Conservation (phyloP, 2,329 filamentous ascomycete genomes). For the Alternaria sp. region DNA sequence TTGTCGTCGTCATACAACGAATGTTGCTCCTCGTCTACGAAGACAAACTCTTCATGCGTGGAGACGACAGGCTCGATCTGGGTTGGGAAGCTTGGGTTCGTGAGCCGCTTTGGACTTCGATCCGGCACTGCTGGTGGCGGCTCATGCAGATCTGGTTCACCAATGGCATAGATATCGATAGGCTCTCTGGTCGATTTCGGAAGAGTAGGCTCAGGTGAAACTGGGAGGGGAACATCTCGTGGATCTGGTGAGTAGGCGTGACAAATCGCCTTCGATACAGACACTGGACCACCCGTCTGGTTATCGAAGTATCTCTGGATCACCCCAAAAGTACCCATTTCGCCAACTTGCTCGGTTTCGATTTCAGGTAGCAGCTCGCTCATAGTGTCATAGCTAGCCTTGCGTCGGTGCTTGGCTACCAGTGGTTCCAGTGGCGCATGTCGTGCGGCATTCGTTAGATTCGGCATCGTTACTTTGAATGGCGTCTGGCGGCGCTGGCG, state of each 20-base stretch:
- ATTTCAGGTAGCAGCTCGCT: slow-evolving; percentile 29
- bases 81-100: slow-evolving; percentile 21
- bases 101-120: slow-evolving; percentile 33
- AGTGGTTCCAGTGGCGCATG: slow-evolving; percentile 38
- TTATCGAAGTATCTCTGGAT: slow-evolving; percentile 42
- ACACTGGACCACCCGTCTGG: slow-evolving; percentile 23
- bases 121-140: slow-evolving; percentile 30
- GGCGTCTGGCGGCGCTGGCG: slow-evolving; percentile 37
- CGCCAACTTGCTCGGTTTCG: slow-evolving; percentile 28
- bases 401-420: slow-evolving; percentile 33
- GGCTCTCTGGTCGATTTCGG: slow-evolving; percentile 12
- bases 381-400: slow-evolving; percentile 27
- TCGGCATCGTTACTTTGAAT: slow-evolving; percentile 22
- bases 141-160: slow-evolving; percentile 20
- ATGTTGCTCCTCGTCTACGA: slow-evolving; percentile 30
- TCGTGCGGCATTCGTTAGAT: slow-evolving; percentile 10
- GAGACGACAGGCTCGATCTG: slow-evolving; percentile 21
- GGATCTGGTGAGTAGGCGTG: slow-evolving; percentile 19
- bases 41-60: slow-evolving; percentile 29
- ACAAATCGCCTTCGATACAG: slow-evolving; percentile 12
- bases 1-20: slow-evolving; percentile 28
- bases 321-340: slow-evolving; percentile 34
- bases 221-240: slow-evolving; percentile 17
- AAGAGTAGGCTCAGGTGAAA: slow-evolving; percentile 12
- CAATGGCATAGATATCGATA: slow-evolving; percentile 20